Percentiles rank a stretch among this genome's conserved stretches.
phyloP scores from a whole-genome alignment of 495 filamentous ascomycete species.

The Aspergillus olivimuriae region DNA sequence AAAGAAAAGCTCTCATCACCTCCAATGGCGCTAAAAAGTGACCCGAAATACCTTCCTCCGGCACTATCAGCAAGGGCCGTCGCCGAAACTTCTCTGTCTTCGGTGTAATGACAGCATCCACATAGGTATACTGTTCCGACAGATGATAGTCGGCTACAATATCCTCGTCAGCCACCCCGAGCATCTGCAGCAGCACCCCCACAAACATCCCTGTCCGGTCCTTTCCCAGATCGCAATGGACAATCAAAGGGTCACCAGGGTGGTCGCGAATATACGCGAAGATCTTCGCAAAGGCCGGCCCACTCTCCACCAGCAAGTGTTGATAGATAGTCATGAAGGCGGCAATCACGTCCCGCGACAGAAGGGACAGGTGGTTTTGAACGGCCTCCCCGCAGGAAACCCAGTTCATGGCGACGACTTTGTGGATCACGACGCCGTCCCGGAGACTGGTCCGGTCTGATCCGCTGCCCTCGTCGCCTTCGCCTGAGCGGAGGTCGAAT shows the following conservation, averaged over 20 bases:
- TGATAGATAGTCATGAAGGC: neutral
- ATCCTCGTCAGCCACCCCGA: neutral
- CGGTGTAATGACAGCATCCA: neutral
- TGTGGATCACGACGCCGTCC: neutral
- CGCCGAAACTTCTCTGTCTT: neutral
- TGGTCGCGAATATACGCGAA: conserved; percentile 1
- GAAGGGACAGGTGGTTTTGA: neutral
- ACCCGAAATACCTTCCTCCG: neutral
- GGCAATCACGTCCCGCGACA: neutral
- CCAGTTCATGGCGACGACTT: neutral
- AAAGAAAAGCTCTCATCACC: neutral
- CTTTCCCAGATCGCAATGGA: conserved; percentile 2
- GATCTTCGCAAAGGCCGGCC: neutral
- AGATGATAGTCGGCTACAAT: neutral
- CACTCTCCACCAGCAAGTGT: neutral
- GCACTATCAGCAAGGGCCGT: neutral
- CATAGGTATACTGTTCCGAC: neutral
- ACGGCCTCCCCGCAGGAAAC: neutral
- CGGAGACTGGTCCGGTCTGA: neutral
- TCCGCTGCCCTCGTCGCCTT: neutral
- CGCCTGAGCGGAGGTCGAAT: conserved; percentile 1
- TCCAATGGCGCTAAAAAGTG: neutral
- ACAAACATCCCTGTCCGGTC: conserved; percentile 3
- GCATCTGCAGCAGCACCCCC: neutral
- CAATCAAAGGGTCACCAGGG: neutral